Conservation (phyloP, 768 basidiomycete species). For the Suillus variegatus region DNA sequence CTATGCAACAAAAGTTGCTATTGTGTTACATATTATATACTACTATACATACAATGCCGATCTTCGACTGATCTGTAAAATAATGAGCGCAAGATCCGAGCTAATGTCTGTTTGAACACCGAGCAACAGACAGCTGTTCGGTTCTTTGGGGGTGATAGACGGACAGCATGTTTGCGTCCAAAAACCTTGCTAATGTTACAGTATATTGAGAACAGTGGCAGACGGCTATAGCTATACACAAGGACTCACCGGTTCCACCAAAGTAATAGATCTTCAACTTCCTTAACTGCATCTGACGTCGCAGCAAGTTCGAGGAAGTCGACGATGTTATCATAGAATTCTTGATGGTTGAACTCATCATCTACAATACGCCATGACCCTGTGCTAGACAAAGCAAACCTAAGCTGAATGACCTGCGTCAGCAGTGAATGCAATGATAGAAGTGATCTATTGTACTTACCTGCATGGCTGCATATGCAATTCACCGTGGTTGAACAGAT, state of each 20-base stretch:
- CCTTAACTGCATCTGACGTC: background rate
- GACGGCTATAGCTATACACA: background rate
- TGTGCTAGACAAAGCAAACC: constrained; percentile 16
- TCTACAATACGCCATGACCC: constrained; percentile 11
- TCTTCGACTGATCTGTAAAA: background rate
- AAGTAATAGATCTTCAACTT: constrained; percentile 9
- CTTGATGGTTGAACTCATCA: constrained; percentile 13
- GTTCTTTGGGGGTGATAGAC: background rate
- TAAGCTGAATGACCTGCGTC: constrained; percentile 12
- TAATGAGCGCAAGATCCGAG: background rate
- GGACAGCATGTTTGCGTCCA: background rate
- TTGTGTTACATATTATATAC: background rate
- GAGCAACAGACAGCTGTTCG: background rate
- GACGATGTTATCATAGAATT: constrained; percentile 17
- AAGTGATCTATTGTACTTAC: constrained; percentile 13
- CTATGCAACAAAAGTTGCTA: background rate
- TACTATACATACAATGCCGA: background rate
- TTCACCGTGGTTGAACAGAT: constrained; percentile 18
- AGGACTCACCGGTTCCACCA: constrained; percentile 18
- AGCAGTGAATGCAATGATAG: background rate
- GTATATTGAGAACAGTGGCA: background rate
- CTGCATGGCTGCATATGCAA: constrained; percentile 28
- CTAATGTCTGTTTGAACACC: background rate
- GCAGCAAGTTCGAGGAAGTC: constrained; percentile 15
- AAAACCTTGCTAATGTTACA: constrained; percentile 6